Conservation (phyloP, 176 grass and related monocot species). For the Triticum timopheevii region DNA sequence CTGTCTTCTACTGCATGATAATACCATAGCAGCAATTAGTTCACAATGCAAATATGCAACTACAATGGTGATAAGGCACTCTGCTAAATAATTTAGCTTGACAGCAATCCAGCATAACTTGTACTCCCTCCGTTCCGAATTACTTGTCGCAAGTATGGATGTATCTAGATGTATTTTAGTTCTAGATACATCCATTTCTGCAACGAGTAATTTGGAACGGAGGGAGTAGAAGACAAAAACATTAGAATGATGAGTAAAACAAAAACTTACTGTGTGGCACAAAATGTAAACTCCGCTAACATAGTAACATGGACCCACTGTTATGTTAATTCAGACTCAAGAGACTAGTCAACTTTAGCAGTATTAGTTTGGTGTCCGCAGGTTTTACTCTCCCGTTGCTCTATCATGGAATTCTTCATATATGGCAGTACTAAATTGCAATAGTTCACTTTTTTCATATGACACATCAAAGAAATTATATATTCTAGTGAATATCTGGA, state of each 20-base stretch:
- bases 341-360: neutral
- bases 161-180: no score
- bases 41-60: neutral
- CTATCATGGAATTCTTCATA: constrained; percentile 4
- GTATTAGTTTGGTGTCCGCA: neutral
- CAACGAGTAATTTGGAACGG: no score
- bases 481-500: neutral
- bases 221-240: neutral
- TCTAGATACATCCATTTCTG: no score
- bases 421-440: neutral
- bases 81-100: neutral
- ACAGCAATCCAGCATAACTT: constrained; percentile 1
- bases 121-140: neutral
- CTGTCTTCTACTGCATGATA: constrained; percentile 18
- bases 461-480: neutral
- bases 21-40: neutral
- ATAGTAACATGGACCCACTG: neutral
- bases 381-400: neutral
- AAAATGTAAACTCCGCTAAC: neutral
- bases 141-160: no score
- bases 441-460: neutral
- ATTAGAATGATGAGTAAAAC: neutral
- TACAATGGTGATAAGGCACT: neutral
- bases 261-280: neutral
- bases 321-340: constrained; percentile 1